Base-by-base conservation (phyloP, 345 rosid genomes). In the Hibiscus trionum region DNA sequence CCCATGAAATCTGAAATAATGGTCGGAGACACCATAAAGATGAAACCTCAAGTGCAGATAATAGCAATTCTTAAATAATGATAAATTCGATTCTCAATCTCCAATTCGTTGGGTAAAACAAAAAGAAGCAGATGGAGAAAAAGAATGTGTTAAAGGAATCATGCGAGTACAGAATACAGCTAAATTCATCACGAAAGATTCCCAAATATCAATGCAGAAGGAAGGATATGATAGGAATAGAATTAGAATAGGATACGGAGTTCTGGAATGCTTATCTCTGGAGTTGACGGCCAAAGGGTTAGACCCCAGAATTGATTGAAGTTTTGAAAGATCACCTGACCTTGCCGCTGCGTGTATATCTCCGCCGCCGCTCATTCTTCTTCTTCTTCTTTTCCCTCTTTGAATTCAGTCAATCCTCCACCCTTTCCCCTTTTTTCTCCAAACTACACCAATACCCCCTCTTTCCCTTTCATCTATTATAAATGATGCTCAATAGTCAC, bases 181-280 rank as follows among this genome's bases (percentile, higher is more conserved):
- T 35, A 42, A 42, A 16, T 9, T 16, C 37, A 62, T 7, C 10
- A 55, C 2, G 16, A 60, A 60, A 4, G 26, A 19, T 35, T 21
- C 52, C 31, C 39, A 10, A 64, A 21, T 8, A 33, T 55, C 9
- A 21, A 66, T 7, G 10, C 14, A 44, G 11, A 65, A 11, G 16
- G 19, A 0, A 55, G 27, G 96, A 72, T 53, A 17, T 21, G 11
- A 11, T n/a, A 33, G 83, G 58, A n/a, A 52, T 52, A 52, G 21
- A 55, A 55, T 55, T n/a, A n/a, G 59, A 55, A 55, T 17, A 55
- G 96, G 96, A 87, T 93, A 91, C 97, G 99, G 96, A 70, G 97
- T 95, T 17, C 98, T 84, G 39, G 97, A 92, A 83, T 89, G 99
- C 82, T 87, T 95, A 90, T 95, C 99, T 83, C 98, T 86, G 60